A percentile compares a stretch with the other conserved stretches of the same genome.
These are phyloP conservation scores for Candida qinlingensis DNA, from an alignment of 805 yeast genomes.

Conservation along the genomic window DNA sequence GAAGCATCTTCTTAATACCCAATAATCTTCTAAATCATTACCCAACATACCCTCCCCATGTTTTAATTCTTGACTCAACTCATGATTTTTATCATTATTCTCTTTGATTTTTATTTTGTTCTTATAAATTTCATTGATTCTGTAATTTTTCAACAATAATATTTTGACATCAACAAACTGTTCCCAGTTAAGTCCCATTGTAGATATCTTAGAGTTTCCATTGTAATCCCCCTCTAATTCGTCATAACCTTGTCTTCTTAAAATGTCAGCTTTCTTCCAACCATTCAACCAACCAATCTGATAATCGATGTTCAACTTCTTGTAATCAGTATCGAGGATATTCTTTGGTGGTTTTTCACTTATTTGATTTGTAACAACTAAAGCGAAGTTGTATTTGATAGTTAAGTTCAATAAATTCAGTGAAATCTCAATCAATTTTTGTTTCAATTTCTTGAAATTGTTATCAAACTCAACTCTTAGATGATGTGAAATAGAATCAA, in stretches of 20 bases:
- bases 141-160: slow-evolving; percentile 37
- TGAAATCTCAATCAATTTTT: slow-evolving; percentile 38
- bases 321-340: slow-evolving; percentile 19
- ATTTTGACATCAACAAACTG: slow-evolving; percentile 46
- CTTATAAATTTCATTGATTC: slow-evolving; percentile 30
- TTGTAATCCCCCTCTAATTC: slow-evolving; percentile 16
- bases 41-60: too few relatives aligned
- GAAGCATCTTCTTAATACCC: slow-evolving; percentile 28
- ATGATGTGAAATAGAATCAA: slow-evolving; percentile 85
- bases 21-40: slow-evolving; percentile 11
- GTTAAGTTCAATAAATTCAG: slow-evolving; percentile 47
- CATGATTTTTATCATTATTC: background rate
- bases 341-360: slow-evolving; percentile 46
- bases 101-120: slow-evolving; percentile 13
- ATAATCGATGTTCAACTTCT: slow-evolving; percentile 41
- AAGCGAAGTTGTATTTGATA: slow-evolving; percentile 42
- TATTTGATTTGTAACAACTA: slow-evolving; percentile 77
- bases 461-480: slow-evolving; percentile 55
- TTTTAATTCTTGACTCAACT: slow-evolving; percentile 6
- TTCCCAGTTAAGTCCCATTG: slow-evolving; percentile 53
- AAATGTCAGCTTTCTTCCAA: slow-evolving; percentile 51
- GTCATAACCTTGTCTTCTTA: slow-evolving; percentile 24
- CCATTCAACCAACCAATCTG: slow-evolving; percentile 74
- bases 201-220: slow-evolving; percentile 36
- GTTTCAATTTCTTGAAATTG: slow-evolving; percentile 34